Evolutionary conservation across 2,329 filamentous ascomycete species (phyloP).

Genomic region (Neopestalotiopsis sp.): DNA sequence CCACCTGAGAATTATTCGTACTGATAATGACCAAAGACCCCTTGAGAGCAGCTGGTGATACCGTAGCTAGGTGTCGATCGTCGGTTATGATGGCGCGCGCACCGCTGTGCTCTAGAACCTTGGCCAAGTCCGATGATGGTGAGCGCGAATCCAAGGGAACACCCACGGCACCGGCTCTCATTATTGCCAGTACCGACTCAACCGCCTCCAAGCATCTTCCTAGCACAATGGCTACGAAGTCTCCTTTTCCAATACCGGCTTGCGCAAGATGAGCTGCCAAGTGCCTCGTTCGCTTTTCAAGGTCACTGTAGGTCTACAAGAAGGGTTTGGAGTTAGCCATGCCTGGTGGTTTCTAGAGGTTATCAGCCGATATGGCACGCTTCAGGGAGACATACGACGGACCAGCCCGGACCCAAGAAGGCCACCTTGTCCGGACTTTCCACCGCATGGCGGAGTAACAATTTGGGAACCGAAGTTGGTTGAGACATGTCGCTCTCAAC

Average conservation of each 20-base stretch:
- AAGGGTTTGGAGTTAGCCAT: not conserved
- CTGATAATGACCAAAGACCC: not conserved
- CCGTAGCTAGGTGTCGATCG: slow-evolving; percentile 3
- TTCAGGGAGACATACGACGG: not conserved
- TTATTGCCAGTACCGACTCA: slow-evolving; percentile 6
- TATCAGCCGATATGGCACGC: too few relatives aligned
- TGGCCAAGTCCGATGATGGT: slow-evolving; percentile 8
- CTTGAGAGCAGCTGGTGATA: slow-evolving; percentile 5
- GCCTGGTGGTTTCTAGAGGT: not conserved
- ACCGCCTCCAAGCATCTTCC: slow-evolving; percentile 14
- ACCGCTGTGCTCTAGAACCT: slow-evolving; percentile 7
- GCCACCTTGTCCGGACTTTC: slow-evolving; percentile 12
- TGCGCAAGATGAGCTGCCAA: not conserved
- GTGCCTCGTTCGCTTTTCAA: slow-evolving; percentile 11
- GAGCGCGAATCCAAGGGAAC: slow-evolving; percentile 12
- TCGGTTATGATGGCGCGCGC: slow-evolving; percentile 12
- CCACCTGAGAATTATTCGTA: not conserved
- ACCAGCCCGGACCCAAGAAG: slow-evolving; percentile 11
- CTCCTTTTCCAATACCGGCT: slow-evolving; percentile 9
- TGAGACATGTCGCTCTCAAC: slow-evolving; percentile 15
- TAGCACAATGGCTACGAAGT: slow-evolving; percentile 12
- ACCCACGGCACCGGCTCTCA: slow-evolving; percentile 10
- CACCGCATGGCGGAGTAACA: slow-evolving; percentile 15
- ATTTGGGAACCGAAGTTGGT: slow-evolving; percentile 14
- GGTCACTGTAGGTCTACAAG: slow-evolving; percentile 9